Conservation (phyloP, 768 basidiomycete genomes). For the Auriscalpium vulgare region DNA sequence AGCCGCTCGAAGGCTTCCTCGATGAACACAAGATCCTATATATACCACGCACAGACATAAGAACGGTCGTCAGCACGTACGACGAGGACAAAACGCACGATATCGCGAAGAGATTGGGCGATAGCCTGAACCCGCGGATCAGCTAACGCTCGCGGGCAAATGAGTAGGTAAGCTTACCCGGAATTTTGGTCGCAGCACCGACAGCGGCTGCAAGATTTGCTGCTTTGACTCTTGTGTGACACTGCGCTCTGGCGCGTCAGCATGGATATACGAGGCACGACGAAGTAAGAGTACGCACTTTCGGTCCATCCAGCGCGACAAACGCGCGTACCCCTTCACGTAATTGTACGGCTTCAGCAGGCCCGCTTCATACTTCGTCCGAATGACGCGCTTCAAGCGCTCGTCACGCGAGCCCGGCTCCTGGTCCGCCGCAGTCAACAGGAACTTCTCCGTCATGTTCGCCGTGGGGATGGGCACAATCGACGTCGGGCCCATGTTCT, state of each 20-base stretch:
- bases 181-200: slow-evolving; percentile 79
- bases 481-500: too few relatives aligned
- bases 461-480: slow-evolving; percentile 52
- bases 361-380: slow-evolving; percentile 95
- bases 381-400: slow-evolving; percentile 83
- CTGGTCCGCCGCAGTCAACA: slow-evolving; percentile 92
- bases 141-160: background rate
- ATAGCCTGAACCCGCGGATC: slow-evolving; percentile 42
- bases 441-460: slow-evolving; percentile 79
- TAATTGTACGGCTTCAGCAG: slow-evolving; percentile 94
- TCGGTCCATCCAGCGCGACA: slow-evolving; percentile 92
- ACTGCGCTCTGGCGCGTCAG: slow-evolving; percentile 28
- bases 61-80: background rate
- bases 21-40: slow-evolving; percentile 88
- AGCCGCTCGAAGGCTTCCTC: slow-evolving; percentile 97
- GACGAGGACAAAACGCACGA: slow-evolving; percentile 38
- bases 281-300: slow-evolving; percentile 47
- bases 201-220: slow-evolving; percentile 84
- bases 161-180: slow-evolving; percentile 38
- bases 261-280: background rate
- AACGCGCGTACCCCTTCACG: slow-evolving; percentile 86
- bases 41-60: background rate
- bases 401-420: slow-evolving; percentile 86
- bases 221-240: slow-evolving; percentile 88
- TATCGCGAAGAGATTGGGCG: slow-evolving; percentile 76